Percentiles rank a stretch among this genome's conserved stretches.
phyloP scores from a whole-genome alignment of 1,284 basidiomycete genomes.

The Fistulina hepatica region DNA sequence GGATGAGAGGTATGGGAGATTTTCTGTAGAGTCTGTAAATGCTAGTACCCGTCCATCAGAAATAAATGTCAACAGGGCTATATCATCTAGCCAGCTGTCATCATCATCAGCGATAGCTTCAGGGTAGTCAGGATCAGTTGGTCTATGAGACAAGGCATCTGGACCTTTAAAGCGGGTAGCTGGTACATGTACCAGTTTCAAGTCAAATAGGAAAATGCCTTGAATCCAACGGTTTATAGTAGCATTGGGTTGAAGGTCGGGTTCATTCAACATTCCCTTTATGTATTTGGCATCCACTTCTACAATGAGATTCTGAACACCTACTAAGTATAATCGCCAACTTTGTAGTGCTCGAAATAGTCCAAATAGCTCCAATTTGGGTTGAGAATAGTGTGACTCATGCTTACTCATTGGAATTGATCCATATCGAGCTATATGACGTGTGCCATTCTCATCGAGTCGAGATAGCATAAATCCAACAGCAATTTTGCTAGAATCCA shows the following conservation, averaged over 20 bases:
- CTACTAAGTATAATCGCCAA: conserved; percentile 8
- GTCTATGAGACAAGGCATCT: conserved; percentile 27
- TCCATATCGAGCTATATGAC: conserved; percentile 19
- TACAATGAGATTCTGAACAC: conserved; percentile 2
- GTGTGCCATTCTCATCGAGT: conserved; percentile 14
- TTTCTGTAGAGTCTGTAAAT: too few species aligned
- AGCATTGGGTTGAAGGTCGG: conserved; percentile 8
- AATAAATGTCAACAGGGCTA: conserved; percentile 9
- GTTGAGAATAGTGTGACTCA: conserved; percentile 29
- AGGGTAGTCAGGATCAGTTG: too few species aligned
- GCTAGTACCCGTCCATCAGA: neutral
- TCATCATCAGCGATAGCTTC: conserved; percentile 14
- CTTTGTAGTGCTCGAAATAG: conserved; percentile 7
- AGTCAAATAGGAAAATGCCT: conserved; percentile 7
- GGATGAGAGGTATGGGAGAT: too few species aligned
- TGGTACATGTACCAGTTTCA: conserved; percentile 8
- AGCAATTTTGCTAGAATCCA: conserved; percentile 25
- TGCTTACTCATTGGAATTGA: conserved; percentile 27
- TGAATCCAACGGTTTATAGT: conserved; percentile 9
- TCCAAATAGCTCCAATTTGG: conserved; percentile 30
- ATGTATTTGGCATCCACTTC: conserved; percentile 10
- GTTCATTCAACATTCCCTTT: conserved; percentile 8
- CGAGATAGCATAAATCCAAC: conserved; percentile 25
- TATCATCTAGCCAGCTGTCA: conserved; percentile 26
- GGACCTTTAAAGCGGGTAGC: conserved; percentile 19